Base-by-base conservation (phyloP, 192 early-diverging fungal genomes). In the Geosiphon pyriformis region DNA sequence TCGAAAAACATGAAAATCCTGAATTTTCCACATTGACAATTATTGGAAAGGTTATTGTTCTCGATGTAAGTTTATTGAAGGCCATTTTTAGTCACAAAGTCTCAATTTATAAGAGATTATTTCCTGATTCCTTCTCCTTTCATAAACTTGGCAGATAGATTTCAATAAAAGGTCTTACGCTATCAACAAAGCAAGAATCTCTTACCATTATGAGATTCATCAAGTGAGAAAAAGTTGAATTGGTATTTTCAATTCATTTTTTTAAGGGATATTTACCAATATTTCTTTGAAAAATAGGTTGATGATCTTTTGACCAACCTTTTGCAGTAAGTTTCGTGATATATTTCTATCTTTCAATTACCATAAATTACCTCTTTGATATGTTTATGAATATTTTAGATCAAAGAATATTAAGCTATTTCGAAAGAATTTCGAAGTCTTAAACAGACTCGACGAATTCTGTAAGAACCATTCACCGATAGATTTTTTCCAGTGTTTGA, bases 61-160 rank as follows among this genome's bases (percentile, higher is more conserved):
- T 63, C 8, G 61, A 63, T 50, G 61, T 63, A 50, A 63, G 48
- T 61, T 22, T 12, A 18, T n/a, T n/a, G n/a, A n/a, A n/a, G n/a
- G n/a, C n/a, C n/a, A n/a, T n/a, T n/a, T n/a, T n/a, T n/a, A 42
- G 15, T 42, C 37, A 42, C 15, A 42, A 10, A 6, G 6, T 10
- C 37, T 6, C 37, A 15, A 53, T 65, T 50, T 8, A 20, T 34
- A 33, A 0, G 17, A 2, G 10, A n/a, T 30, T 64, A 32, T 30
- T 49, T 7, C 32, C 17, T 53, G 18, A 31, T 52, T 23, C n/a
- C 6, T 34, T 65, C 2, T 65, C 15, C 25, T 22, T 60, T 17
- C 11, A 25, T 22, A 11, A 2, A 37, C n/a, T 29, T 17, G 30
- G 18, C 25, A 65, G 63, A 53, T 65, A 8, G 46, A 65, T 4